phyloP scores from a whole-genome alignment of 106 monocot species.

The Dioscorea dumetorum region DNA sequence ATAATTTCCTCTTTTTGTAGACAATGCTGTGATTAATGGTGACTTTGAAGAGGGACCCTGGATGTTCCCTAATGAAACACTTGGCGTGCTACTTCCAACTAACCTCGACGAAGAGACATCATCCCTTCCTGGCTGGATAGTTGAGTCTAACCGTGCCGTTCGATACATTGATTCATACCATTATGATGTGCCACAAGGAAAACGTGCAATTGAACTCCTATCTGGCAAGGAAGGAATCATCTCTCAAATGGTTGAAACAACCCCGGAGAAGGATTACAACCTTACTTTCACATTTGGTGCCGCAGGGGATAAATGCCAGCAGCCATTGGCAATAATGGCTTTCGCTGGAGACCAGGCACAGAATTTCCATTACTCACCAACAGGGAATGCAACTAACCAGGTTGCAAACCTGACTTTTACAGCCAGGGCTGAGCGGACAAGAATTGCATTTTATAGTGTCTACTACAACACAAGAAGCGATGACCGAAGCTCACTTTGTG shows the following conservation, averaged over 20 bases:
- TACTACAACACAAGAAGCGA: conserved; percentile 92
- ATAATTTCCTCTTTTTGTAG: conserved; percentile 4
- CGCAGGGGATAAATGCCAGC: conserved; percentile 74
- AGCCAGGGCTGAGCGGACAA: conserved; percentile 62
- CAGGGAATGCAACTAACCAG: conserved; percentile 52
- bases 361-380: conserved; percentile 68
- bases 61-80: conserved; percentile 51
- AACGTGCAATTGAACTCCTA: conserved; percentile 87
- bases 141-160: conserved; percentile 93
- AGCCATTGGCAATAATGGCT: conserved; percentile 82
- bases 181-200: conserved; percentile 74
- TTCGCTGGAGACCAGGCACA: conserved; percentile 86
- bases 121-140: conserved; percentile 73
- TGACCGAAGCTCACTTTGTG: conserved; percentile 79
- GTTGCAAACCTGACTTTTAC: conserved; percentile 71
- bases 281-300: conserved; percentile 61
- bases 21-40: conserved; percentile 55
- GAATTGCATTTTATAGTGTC: conserved; percentile 89
- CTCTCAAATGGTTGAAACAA: conserved; percentile 89
- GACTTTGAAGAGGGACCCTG: conserved; percentile 73
- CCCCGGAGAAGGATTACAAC: conserved; percentile 61
- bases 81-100: conserved; percentile 85
- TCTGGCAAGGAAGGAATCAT: conserved; percentile 96
- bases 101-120: conserved; percentile 75
- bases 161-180: conserved; percentile 81